Base-by-base conservation (phyloP, 768 basidiomycete species). In the Gyrodon lividus region DNA sequence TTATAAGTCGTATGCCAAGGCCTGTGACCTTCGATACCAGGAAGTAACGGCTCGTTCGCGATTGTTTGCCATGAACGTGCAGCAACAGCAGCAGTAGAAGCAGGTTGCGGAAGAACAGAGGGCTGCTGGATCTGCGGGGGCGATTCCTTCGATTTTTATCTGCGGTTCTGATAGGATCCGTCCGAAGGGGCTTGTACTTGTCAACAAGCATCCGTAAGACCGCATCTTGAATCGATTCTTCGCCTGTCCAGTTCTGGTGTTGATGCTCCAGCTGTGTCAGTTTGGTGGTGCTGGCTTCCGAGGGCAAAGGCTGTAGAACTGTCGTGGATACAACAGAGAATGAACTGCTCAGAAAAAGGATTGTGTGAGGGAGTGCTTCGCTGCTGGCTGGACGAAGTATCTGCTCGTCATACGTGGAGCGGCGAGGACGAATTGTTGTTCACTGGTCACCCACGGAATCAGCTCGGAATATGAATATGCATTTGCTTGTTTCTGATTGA, bases 161-260 rank as follows among this genome's bases (percentile, higher is more conserved):
- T 6, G 87, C 86, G 1, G 78, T 75, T 54, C 73, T 68, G 38
- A 87, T 77, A 10, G 70, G 64, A 8, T 81, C 83, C 8, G 73
- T 77, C n/a, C 88, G 77, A 30, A 92, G 68, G 1, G 91, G 89
- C 67, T 88, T 92, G 73, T 92, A 85, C 64, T 89, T 87, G 73
- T 93, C 91, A 30, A 92, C 77, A 5, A 93, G 77, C 89, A 95
- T 93, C 19, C 90, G 79, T 16, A 91, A 73, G 1, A 93, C 84
- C 0, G 83, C 78, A 69, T 89, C 84, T 47, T 82, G 72, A 1
- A 81, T 74, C 6, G 77, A 73, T 66, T 92, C 91, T 10, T 92
- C 87, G 0, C 89, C 89, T 2, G 79, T 80, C 91, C 89, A 92
- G 62, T 90, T 85, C 50, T 79, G 73, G 30, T 85, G 72, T 58